Evolutionary conservation across 2,329 filamentous ascomycete species (phyloP).

Genomic region (Aspergillus aculeatinus): DNA sequence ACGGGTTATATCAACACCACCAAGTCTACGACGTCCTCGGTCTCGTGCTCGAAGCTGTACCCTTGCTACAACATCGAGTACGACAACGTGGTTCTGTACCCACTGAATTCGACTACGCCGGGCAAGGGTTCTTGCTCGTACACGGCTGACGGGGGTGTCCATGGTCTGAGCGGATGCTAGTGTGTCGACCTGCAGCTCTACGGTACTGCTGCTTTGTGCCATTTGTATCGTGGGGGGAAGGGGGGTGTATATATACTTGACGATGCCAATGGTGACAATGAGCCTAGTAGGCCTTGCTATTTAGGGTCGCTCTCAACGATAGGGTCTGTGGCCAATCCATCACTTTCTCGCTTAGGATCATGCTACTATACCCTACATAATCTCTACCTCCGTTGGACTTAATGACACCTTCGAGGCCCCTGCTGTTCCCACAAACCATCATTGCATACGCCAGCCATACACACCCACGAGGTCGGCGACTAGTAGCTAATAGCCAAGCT

Average conservation of each 20-base stretch:
- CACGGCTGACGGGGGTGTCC: slow-evolving; percentile 39
- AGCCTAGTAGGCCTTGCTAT: no score
- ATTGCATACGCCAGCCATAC: no score
- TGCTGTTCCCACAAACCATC: no score
- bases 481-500: neutral
- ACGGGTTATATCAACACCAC: slow-evolving; percentile 47
- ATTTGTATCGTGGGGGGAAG: neutral
- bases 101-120: slow-evolving; percentile 32
- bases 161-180: slow-evolving; percentile 31
- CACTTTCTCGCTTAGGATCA: no score
- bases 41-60: slow-evolving; percentile 50
- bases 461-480: no score
- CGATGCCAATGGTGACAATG: no score
- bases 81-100: slow-evolving; percentile 42
- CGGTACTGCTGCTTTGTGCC: neutral
- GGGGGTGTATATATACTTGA: neutral
- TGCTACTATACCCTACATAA: no score
- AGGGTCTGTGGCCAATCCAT: no score
- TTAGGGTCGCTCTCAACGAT: no score
- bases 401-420: no score
- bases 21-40: slow-evolving; percentile 37
- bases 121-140: slow-evolving; percentile 40
- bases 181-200: neutral
- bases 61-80: slow-evolving; percentile 54
- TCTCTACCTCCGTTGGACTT: no score